These are phyloP conservation scores for Stentor roeselii DNA, from an alignment of 73 alveolate species.

Conservation along the genomic window DNA sequence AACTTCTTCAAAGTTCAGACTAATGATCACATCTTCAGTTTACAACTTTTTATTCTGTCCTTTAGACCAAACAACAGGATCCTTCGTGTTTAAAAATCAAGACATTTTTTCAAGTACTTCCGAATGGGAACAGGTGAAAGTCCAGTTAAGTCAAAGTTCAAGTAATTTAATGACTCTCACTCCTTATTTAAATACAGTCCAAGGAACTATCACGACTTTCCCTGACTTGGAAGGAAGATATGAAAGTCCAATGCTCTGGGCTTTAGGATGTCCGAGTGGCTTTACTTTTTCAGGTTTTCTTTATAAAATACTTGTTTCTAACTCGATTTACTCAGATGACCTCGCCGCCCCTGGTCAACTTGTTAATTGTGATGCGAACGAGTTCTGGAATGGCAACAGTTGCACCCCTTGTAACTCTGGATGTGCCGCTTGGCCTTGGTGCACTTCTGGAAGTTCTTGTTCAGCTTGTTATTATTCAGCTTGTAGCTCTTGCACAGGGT, in stretches of 20 bases:
- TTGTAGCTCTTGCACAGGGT: constrained; percentile 1
- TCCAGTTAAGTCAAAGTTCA: neutral
- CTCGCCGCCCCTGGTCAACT: neutral
- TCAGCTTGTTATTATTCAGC: neutral
- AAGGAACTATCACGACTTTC: neutral
- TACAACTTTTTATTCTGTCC: neutral
- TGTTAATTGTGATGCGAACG: neutral
- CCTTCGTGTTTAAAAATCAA: neutral
- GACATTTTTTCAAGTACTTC: neutral
- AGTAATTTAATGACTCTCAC: neutral
- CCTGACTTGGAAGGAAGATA: neutral
- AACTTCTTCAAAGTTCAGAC: neutral
- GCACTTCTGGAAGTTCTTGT: neutral
- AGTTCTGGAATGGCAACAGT: neutral
- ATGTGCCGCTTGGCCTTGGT: constrained; percentile 23
- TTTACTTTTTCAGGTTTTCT: constrained; percentile 7
- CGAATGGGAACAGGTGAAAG: neutral
- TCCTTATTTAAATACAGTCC: neutral
- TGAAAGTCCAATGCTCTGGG: neutral
- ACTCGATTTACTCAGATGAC: neutral
- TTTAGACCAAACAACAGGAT: neutral
- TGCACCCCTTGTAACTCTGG: neutral
- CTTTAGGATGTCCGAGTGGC: neutral
- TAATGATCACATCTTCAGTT: neutral
- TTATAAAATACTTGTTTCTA: neutral